Evolutionary conservation across 768 basidiomycete species (phyloP).

Genomic region (Russula griseocarnosa): DNA sequence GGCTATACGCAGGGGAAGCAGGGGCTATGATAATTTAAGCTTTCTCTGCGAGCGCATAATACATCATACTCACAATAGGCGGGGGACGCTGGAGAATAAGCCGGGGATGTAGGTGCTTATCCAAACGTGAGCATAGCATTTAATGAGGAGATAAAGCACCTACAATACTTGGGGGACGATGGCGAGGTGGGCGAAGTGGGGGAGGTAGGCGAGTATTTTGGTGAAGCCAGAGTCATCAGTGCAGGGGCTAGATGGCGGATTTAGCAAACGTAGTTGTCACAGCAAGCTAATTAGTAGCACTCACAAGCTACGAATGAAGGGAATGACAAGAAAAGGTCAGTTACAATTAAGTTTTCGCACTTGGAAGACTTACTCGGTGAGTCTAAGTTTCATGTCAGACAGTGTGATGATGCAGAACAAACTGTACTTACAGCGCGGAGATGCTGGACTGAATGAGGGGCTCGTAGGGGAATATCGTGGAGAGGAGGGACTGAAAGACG

Average conservation of each 20-base stretch:
- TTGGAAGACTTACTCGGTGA: constrained; percentile 64
- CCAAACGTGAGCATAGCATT: constrained; percentile 20
- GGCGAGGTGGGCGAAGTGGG: constrained; percentile 94
- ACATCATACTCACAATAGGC: constrained; percentile 62
- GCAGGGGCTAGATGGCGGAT: constrained; percentile 54
- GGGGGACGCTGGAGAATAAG: constrained; percentile 84
- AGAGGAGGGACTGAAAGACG: constrained; percentile 88
- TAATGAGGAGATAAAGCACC: constrained; percentile 33
- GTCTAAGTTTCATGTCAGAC: constrained; percentile 42
- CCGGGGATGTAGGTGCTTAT: constrained; percentile 78
- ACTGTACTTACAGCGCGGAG: constrained; percentile 71
- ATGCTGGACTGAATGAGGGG: constrained; percentile 81
- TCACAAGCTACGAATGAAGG: constrained; percentile 52
- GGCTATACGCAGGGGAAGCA: constrained; percentile 82
- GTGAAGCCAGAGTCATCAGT: constrained; percentile 84
- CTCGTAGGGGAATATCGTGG: constrained; percentile 86
- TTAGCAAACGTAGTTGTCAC: constrained; percentile 9
- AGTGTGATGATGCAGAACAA: constrained; percentile 23
- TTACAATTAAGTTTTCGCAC: constrained; percentile 17
- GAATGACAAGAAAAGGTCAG: constrained; percentile 30
- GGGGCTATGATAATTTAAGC: constrained; percentile 49
- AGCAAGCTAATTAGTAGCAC: constrained; percentile 32
- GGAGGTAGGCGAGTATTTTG: constrained; percentile 90
- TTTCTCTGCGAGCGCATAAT: background rate
- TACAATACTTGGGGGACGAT: constrained; percentile 89